phyloP scores from a whole-genome alignment of 2,329 filamentous ascomycete species.

The Penicillium nordicum region DNA sequence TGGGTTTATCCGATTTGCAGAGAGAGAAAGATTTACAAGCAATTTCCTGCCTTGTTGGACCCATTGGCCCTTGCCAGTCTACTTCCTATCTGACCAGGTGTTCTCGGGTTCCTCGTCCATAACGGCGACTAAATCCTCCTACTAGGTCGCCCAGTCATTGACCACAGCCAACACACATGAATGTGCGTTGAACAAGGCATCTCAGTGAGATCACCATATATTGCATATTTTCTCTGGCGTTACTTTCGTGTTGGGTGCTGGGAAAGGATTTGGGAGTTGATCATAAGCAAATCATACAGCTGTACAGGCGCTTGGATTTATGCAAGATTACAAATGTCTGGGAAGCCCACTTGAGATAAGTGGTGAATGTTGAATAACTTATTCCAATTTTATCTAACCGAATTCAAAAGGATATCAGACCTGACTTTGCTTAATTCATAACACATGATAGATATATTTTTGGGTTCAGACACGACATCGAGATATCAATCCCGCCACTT shows the following conservation, averaged over 20 bases:
- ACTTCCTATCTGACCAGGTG: neutral
- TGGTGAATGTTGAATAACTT: neutral
- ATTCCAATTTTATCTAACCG: neutral
- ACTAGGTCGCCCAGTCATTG: neutral
- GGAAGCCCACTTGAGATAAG: neutral
- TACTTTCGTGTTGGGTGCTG: constrained; percentile 1
- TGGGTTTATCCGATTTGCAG: neutral
- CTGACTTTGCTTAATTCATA: constrained; percentile 15
- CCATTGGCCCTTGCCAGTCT: neutral
- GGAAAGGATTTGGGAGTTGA: neutral
- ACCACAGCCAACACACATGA: neutral
- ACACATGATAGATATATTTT: constrained; percentile 17
- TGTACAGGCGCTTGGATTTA: constrained; percentile 7
- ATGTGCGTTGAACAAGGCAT: neutral
- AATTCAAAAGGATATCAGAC: neutral
- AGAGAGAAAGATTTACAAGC: neutral
- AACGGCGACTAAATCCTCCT: neutral
- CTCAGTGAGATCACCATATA: constrained; percentile 3
- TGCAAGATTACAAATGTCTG: neutral
- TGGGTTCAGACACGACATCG: neutral
- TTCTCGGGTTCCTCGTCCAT: neutral
- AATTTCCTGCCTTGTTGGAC: neutral
- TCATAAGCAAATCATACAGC: constrained; percentile 3
- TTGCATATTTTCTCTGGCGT: constrained; percentile 15
- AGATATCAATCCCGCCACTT: constrained; percentile 63